These are phyloP conservation scores for Alternaria hordeiaustralica DNA, from an alignment of 2,329 filamentous ascomycete genomes.

Conservation along the genomic window DNA sequence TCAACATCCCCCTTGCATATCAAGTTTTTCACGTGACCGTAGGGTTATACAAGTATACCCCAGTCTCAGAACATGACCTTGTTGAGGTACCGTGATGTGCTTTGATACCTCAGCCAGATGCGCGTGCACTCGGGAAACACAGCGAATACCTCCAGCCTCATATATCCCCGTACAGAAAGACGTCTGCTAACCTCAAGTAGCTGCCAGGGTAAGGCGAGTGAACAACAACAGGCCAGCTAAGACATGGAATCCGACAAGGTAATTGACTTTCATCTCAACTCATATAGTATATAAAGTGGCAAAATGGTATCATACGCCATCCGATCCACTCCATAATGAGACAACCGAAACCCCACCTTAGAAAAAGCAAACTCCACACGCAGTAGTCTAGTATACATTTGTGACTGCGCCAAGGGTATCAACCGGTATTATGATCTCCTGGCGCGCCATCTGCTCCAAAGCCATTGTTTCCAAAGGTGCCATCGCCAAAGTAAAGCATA, in stretches of 20 bases:
- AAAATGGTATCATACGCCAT: not conserved
- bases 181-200: not conserved
- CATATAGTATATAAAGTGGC: not conserved
- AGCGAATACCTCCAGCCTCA: not conserved
- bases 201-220: not conserved
- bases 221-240: not conserved
- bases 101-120: not conserved
- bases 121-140: not conserved
- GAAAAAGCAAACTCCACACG: not conserved
- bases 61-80: not conserved
- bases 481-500: constrained; percentile 56
- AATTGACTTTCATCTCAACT: not conserved
- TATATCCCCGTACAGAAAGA: not conserved
- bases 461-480: constrained; percentile 5
- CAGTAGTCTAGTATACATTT: not conserved
- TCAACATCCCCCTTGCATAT: not conserved
- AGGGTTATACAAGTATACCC: not conserved
- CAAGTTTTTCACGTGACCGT: not conserved
- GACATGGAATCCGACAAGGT: not conserved
- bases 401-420: not conserved
- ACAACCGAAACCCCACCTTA: not conserved
- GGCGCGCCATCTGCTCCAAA: constrained; percentile 7
- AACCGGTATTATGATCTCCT: not conserved
- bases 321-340: not conserved
- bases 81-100: not conserved